These are phyloP conservation scores for Diplocarpon rosae DNA, from an alignment of 2,329 filamentous ascomycete species.

Conservation along the genomic window DNA sequence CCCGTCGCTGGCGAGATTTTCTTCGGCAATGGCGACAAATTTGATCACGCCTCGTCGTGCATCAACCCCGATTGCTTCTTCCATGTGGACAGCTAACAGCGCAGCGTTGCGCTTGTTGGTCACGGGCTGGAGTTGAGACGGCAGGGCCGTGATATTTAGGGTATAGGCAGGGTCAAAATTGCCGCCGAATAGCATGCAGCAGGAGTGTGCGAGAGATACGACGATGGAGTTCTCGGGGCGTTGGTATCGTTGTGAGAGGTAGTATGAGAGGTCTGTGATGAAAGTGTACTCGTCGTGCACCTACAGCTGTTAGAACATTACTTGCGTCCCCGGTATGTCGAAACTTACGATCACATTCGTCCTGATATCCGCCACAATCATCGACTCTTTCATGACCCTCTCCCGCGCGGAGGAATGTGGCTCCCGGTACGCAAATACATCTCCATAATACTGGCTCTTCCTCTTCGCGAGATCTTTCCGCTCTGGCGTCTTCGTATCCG, in stretches of 20 bases:
- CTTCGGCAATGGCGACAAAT: slow-evolving; percentile 59
- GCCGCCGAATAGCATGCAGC: slow-evolving; percentile 63
- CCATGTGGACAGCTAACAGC: slow-evolving; percentile 67
- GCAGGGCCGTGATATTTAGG: slow-evolving; percentile 60
- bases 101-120: slow-evolving; percentile 73
- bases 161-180: slow-evolving; percentile 72
- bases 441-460: slow-evolving; percentile 27
- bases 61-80: slow-evolving; percentile 56
- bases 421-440: slow-evolving; percentile 28
- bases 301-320: slow-evolving; percentile 31
- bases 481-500: slow-evolving; percentile 21
- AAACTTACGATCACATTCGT: slow-evolving; percentile 50
- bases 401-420: slow-evolving; percentile 21
- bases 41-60: slow-evolving; percentile 59
- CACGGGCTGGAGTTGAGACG: slow-evolving; percentile 55
- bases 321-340: slow-evolving; percentile 15
- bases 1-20: slow-evolving; percentile 60
- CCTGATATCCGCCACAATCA: slow-evolving; percentile 52
- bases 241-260: slow-evolving; percentile 65
- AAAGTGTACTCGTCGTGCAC: slow-evolving; percentile 66
- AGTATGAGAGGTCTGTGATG: slow-evolving; percentile 61
- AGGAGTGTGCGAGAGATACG: slow-evolving; percentile 64
- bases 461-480: slow-evolving; percentile 21
- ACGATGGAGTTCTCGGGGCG: slow-evolving; percentile 63
- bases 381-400: slow-evolving; percentile 25